Evolutionary conservation across 345 rosid genomes (phyloP).

Genomic region (Euphorbia lathyris): DNA sequence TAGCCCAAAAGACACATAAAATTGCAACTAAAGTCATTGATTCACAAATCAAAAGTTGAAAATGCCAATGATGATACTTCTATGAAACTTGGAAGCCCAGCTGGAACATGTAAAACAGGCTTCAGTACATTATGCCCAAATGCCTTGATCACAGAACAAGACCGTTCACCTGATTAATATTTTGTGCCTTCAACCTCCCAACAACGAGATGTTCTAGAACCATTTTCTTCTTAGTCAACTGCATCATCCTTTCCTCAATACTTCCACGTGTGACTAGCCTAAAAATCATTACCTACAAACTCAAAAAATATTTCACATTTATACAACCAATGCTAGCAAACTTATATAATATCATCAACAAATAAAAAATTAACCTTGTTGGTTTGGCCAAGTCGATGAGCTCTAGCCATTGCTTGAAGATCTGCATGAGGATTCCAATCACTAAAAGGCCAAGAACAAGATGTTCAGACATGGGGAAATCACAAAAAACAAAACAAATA

Average conservation of each 20-base stretch:
- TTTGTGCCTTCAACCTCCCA: conserved; percentile 94
- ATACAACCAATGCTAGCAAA: conserved; percentile 8
- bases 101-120: neutral
- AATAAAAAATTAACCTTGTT: conserved; percentile 61
- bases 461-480: conserved; percentile 8
- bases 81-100: neutral
- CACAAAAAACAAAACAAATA: conserved; percentile 7
- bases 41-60: neutral
- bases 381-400: conserved; percentile 98
- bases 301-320: conserved; percentile 20
- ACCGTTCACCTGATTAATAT: conserved; percentile 78
- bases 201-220: conserved; percentile 99
- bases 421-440: conserved; percentile 99
- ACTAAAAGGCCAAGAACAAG: conserved; percentile 43
- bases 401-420: conserved; percentile 99
- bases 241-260: conserved; percentile 99
- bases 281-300: conserved; percentile 84
- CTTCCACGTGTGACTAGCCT: conserved; percentile 88
- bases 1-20: neutral
- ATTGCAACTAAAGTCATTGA: neutral
- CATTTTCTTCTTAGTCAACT: conserved; percentile 99
- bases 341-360: conserved; percentile 1
- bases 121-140: neutral
- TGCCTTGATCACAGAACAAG: neutral
- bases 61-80: neutral